Base-by-base conservation (phyloP, 2,329 filamentous ascomycete species). In the Xylariaceae sp. region DNA sequence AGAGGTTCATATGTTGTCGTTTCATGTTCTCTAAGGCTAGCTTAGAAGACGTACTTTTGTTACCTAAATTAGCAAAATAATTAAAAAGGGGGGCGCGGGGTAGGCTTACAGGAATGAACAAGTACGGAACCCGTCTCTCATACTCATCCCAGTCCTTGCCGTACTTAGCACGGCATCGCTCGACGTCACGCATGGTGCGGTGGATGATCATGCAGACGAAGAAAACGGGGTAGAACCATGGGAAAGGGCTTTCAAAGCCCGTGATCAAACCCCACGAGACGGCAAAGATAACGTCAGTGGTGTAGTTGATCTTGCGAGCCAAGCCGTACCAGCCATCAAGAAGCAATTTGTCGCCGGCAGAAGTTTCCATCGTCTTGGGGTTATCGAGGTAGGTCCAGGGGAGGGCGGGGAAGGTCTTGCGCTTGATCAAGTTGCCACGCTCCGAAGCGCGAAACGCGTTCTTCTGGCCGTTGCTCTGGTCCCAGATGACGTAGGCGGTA, bases 401-500 rank as follows among this genome's bases (percentile, higher is more conserved):
- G n/a, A 95, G 78, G 66, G 92, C 87, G 5, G 91, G 90, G 72
- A 95, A 95, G 3, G 88, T 84, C 58, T 84, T 87, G 58, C 90
- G 86, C 64, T 81, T 73, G 42, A 85, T 68, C 42, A 78, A 63
- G 33, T 82, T 83, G 49, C 88, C 88, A 49, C 85, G 81, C 70
- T 94, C 88, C 68, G 82, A 76, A 54, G 85, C 80, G 44, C 90
- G 83, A 80, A 92, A 95, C 53, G 86, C 83, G 72, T 95, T 95
- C 80, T 95, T 95, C 69, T 95, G 90, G 62, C 82, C 88, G 72
- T 95, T 95, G 69, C 82, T 84, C 35, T 88, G 93, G 63, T 95
- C 90, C 88, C 90, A 95, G 45, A 94, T 75, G 80, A 88, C 92
- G 74, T 95, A 95, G 55, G 86, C 82, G 63, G 87, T 85, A 37